Base-by-base conservation (phyloP, 306 rosid species). In the Cicer chorassanicum region DNA sequence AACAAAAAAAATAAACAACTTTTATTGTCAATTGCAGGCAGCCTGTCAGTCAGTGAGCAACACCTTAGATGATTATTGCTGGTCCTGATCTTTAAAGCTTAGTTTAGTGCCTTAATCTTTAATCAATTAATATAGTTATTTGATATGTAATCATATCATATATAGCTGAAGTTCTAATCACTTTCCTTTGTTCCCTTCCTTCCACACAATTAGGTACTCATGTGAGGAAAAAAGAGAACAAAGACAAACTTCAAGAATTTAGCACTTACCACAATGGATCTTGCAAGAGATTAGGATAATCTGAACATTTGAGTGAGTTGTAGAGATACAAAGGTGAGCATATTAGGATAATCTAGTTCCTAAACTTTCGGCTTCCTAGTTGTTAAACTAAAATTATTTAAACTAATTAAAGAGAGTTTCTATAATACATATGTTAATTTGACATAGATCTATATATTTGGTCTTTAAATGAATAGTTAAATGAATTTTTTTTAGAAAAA, bases 181-280 rank as follows among this genome's bases (percentile, higher is more conserved):
- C 84, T 72, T 80, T 80, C 84, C 71, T 49, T 4, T 80, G 84
- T 80, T 73, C 71, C 87, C 84, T 77, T 77, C 82, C 82, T 51
- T 72, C 84, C 80, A 16, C 51, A 77, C 87, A 84, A 62, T 80
- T 77, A 80, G 82, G 84, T 72, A 68, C 75, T 38, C 1, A 44
- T 29, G 5, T 9, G 3, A 49, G 61, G 10, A 46, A 16, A 16
- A 71, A 6, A 12, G 40, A 63, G 57, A 46, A 65, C 41, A 77
- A 2, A 21, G 3, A 24, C 36, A 29, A 29, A 29, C 36, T 29
- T 29, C 36, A 80, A 66, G 72, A 73, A 43, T 43, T 43, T 7
- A 15, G 54, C 13, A 39, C 18, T 68, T 18, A 59, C 45, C 56
- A 50, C 18, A 61, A 42, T 15, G 50, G 11, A 82, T 73, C 65